Evolutionary conservation across 495 filamentous ascomycete genomes (phyloP).

Genomic region (Thermothielavioides terrestris): DNA sequence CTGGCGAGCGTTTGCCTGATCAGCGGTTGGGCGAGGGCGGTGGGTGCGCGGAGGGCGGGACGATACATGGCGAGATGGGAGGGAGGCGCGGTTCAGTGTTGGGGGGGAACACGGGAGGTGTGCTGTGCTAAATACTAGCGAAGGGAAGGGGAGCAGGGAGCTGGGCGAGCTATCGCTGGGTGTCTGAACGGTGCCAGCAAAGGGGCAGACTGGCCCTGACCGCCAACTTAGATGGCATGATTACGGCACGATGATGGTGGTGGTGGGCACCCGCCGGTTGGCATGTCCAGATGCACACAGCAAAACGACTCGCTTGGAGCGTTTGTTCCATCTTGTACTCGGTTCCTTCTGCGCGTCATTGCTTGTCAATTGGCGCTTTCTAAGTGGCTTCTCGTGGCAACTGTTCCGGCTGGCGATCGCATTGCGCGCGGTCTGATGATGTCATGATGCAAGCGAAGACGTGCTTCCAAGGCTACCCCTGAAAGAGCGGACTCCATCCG

Average conservation of each 20-base stretch:
- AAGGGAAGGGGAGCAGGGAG: too few relatives aligned
- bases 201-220: too few relatives aligned
- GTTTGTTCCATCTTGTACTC: too few relatives aligned
- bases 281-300: background rate
- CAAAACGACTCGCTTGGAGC: background rate
- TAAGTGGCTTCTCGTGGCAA: conserved; percentile 6
- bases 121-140: too few relatives aligned
- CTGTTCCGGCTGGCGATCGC: background rate
- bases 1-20: background rate
- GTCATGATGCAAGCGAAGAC: background rate
- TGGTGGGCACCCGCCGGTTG: background rate
- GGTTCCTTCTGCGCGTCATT: conserved; percentile 4
- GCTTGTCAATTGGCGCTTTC: background rate
- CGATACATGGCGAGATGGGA: conserved; percentile 12
- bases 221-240: background rate
- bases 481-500: too few relatives aligned
- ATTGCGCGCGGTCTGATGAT: background rate
- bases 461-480: background rate
- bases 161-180: too few relatives aligned
- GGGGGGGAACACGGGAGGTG: too few relatives aligned
- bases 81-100: too few relatives aligned
- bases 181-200: too few relatives aligned
- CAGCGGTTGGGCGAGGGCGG: background rate
- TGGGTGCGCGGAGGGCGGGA: background rate
- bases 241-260: background rate